Base-by-base conservation (phyloP, 1,139 yeast species). In the Meyerozyma sp. region DNA sequence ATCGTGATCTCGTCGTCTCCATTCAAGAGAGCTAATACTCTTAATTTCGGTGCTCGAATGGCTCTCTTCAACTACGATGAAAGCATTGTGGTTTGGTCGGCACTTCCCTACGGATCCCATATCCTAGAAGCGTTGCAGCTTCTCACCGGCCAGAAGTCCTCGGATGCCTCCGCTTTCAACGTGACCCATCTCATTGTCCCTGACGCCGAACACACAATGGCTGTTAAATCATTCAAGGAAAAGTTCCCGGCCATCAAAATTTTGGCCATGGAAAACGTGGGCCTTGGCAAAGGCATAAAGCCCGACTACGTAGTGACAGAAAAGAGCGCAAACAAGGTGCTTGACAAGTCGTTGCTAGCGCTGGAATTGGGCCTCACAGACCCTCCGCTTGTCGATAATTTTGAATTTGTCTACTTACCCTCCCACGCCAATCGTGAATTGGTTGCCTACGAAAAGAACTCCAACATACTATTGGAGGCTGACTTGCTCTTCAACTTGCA, bases 21-120 rank as follows among this genome's bases (percentile, higher is more conserved):
- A 1, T 80, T 80, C 63, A 61, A 66, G 9, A 56, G 76, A 42
- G 53, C 61, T 9, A 60, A 66, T 44, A 59, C 56, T 39, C 48
- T 81, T 44, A 72, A 76, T 44, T 74, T 82, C 49, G 91, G 90
- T 23, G 82, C 77, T 14, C 66, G 89, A 46, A 73, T 79, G 77
- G 77, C 86, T 0, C 61, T 81, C 8, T 57, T 72, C 46, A 62
- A 73, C 41, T 56, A 64, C 44, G 58, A 68, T 32, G 58, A 62
- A 41, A 59, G 65, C 40, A 62, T 81, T 20, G 61, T 79, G 8
- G 75, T 83, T 8, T 79, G 82, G 75, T 75, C 82, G 3, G 81
- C 88, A 1, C 69, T 82, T 40, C 89, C 89, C 1, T 77, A 71
- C 53, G 78, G 81, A 1, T 65, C 69, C 5, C 68, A 62, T 32